A percentile compares a stretch with the other conserved stretches of the same genome.
Evolutionary conservation across 768 basidiomycete genomes (phyloP).

Genomic region (Podaxis sp.): DNA sequence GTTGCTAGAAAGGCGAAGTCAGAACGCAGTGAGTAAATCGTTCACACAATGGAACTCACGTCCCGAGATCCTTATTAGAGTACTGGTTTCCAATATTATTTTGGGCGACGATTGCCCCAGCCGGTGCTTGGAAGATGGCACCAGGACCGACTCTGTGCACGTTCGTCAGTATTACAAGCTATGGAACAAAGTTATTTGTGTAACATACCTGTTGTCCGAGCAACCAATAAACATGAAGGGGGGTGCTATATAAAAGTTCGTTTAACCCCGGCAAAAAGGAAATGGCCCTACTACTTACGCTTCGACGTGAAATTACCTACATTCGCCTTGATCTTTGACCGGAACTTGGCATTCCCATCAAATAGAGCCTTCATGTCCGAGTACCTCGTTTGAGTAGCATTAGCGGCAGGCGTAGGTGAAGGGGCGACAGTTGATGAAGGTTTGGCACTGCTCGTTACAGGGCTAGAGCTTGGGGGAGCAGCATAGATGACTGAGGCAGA

Average conservation of each 20-base stretch:
- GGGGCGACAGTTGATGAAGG: neutral
- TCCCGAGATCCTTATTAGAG: slow-evolving; percentile 30
- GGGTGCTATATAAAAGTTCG: slow-evolving; percentile 23
- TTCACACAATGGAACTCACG: slow-evolving; percentile 24
- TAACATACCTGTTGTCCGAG: slow-evolving; percentile 31
- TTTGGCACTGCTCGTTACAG: neutral
- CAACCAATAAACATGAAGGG: slow-evolving; percentile 40
- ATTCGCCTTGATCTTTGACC: neutral
- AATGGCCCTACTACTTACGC: neutral
- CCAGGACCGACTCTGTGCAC: slow-evolving; percentile 25
- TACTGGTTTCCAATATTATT: slow-evolving; percentile 38
- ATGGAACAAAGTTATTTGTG: neutral
- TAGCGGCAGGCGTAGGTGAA: neutral
- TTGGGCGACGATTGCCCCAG: slow-evolving; percentile 32
- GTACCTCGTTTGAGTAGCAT: neutral
- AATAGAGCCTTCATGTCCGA: neutral
- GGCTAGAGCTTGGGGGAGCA: neutral
- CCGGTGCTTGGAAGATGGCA: slow-evolving; percentile 33
- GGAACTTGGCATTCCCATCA: neutral
- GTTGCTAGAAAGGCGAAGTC: slow-evolving; percentile 22
- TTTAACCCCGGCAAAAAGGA: neutral
- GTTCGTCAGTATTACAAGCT: neutral
- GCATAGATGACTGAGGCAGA: neutral
- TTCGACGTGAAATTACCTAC: neutral
- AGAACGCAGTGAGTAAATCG: neutral